Evolutionary conservation across 352 stramenopile genomes (phyloP).

Genomic region (Saprolegnia diclina): DNA sequence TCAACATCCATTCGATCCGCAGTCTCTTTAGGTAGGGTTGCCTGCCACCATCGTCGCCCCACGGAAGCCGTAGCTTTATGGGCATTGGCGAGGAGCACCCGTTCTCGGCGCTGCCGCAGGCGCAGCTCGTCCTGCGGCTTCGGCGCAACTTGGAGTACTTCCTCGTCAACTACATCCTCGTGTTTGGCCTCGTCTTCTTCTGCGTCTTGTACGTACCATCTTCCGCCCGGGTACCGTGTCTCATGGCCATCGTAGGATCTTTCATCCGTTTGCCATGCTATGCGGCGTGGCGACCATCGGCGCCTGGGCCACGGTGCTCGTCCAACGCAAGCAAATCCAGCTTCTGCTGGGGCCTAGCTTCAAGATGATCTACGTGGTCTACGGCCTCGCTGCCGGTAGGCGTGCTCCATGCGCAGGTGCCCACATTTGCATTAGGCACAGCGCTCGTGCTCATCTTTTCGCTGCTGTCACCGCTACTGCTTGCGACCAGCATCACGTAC

Average conservation of each 20-base stretch:
- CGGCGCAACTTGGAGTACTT: slow-evolving; percentile 68
- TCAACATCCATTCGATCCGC: slow-evolving; percentile 25
- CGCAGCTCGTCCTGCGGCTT: slow-evolving; percentile 46
- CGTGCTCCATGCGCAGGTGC: neutral
- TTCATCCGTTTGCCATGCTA: slow-evolving; percentile 22
- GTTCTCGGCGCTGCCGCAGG: slow-evolving; percentile 49
- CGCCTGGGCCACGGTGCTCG: slow-evolving; percentile 2
- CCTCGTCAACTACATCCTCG: slow-evolving; percentile 66
- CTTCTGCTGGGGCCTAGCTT: slow-evolving; percentile 1
- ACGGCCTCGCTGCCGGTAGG: slow-evolving; percentile 9
- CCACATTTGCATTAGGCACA: neutral
- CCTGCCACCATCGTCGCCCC: neutral
- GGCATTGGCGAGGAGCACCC: slow-evolving; percentile 55
- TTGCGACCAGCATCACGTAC: slow-evolving; percentile 20
- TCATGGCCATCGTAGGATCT: neutral
- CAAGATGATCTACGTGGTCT: slow-evolving; percentile 16
- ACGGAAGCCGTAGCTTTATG: slow-evolving; percentile 34
- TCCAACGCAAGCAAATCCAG: slow-evolving; percentile 25
- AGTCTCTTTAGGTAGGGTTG: slow-evolving; percentile 14
- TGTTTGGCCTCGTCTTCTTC: slow-evolving; percentile 50
- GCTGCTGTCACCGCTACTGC: slow-evolving; percentile 16
- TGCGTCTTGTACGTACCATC: slow-evolving; percentile 44
- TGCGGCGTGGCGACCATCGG: slow-evolving; percentile 1
- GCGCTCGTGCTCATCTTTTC: slow-evolving; percentile 19
- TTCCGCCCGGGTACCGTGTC: neutral